phyloP scores from a whole-genome alignment of 2,329 filamentous ascomycete species.

The Ophiostoma piceae region DNA sequence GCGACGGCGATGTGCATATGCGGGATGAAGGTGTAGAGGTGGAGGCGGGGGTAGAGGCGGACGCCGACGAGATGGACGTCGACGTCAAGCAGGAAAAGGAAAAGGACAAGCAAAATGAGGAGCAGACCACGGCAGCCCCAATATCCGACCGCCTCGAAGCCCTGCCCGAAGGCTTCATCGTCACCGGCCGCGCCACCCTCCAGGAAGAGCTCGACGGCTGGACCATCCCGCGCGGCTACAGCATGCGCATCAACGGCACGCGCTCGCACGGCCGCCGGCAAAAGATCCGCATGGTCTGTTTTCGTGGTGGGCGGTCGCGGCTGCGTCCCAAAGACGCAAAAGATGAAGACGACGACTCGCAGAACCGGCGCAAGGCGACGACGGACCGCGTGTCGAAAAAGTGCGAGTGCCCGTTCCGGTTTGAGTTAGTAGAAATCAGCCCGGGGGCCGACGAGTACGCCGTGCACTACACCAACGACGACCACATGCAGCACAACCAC shows the following conservation, averaged over 20 bases:
- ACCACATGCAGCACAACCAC: constrained; percentile 36
- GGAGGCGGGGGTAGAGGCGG: not conserved
- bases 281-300: constrained; percentile 39
- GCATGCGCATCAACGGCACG: constrained; percentile 38
- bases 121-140: not conserved
- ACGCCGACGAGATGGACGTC: not conserved
- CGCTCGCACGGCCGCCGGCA: constrained; percentile 35
- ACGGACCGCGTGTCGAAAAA: constrained; percentile 36
- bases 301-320: constrained; percentile 37
- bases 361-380: constrained; percentile 32
- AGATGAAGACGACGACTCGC: constrained; percentile 13
- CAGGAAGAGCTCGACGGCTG: constrained; percentile 37
- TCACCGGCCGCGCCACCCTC: constrained; percentile 34
- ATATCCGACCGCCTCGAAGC: constrained; percentile 30
- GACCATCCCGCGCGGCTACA: constrained; percentile 37
- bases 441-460: constrained; percentile 36
- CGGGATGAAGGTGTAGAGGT: not conserved
- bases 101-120: not conserved
- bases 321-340: constrained; percentile 28
- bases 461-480: constrained; percentile 37
- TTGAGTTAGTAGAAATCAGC: constrained; percentile 36
- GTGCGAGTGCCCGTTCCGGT: constrained; percentile 38
- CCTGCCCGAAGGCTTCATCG: constrained; percentile 35
- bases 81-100: not conserved
- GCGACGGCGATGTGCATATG: constrained; percentile 7